phyloP scores from a whole-genome alignment of 2,329 filamentous ascomycete species.

The Hypoxylon sp. region DNA sequence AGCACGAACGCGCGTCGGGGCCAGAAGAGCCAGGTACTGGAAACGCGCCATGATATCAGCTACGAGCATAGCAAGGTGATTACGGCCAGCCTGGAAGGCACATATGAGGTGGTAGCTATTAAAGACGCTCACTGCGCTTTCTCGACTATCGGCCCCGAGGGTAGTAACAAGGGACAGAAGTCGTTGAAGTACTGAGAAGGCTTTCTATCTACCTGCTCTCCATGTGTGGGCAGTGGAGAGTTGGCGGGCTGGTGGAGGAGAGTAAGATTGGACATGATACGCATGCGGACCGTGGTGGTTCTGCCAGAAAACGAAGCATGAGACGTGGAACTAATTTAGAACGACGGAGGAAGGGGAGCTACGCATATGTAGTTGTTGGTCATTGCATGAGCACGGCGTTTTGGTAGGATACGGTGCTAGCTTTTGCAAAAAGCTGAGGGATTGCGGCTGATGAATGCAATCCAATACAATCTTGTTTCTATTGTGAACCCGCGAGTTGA shows the following conservation, averaged over 20 bases:
- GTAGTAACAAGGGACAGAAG: constrained; percentile 62
- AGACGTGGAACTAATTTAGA: constrained; percentile 29
- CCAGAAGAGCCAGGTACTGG: constrained; percentile 83
- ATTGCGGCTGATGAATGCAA: constrained; percentile 15
- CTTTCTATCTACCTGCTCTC: neutral
- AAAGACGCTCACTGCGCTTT: constrained; percentile 94
- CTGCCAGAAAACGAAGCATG: constrained; percentile 17
- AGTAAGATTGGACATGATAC: constrained; percentile 17
- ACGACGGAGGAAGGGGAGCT: constrained; percentile 27
- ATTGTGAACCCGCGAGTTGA: constrained; percentile 10
- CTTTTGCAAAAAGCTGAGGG: constrained; percentile 9
- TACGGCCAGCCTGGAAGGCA: constrained; percentile 91
- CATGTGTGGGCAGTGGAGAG: neutral
- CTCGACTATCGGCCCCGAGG: constrained; percentile 74
- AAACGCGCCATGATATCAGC: constrained; percentile 89
- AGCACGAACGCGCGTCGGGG: constrained; percentile 87
- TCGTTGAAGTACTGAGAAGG: constrained; percentile 49
- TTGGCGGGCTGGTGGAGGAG: constrained; percentile 5
- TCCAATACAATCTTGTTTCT: constrained; percentile 28
- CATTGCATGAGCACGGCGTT: constrained; percentile 53
- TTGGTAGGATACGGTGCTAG: constrained; percentile 27
- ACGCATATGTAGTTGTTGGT: constrained; percentile 21
- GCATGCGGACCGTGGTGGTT: constrained; percentile 4
- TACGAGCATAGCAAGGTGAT: constrained; percentile 85
- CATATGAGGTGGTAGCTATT: constrained; percentile 96